A percentile compares a stretch with the other conserved stretches of the same genome.
phyloP scores from a whole-genome alignment of 1,284 basidiomycete species.

The Omphalotus olearius region DNA sequence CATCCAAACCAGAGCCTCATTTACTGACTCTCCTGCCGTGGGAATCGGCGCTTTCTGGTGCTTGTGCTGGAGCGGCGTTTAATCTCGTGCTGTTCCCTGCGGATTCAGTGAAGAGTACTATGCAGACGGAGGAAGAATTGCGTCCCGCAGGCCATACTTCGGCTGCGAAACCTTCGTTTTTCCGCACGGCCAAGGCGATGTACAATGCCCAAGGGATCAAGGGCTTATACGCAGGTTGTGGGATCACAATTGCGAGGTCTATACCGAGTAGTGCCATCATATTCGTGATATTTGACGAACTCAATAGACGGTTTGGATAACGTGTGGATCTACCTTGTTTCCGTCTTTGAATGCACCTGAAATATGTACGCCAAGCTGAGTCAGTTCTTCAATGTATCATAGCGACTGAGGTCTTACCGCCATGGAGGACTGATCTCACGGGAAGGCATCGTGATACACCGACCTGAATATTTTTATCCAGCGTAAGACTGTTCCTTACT shows the following conservation, averaged over 20 bases:
- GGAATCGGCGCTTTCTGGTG: slow-evolving; percentile 81
- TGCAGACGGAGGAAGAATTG: slow-evolving; percentile 86
- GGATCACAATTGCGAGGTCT: slow-evolving; percentile 84
- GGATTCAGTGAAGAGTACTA: slow-evolving; percentile 84
- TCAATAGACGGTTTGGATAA: slow-evolving; percentile 53
- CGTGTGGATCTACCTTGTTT: background rate
- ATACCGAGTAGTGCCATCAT: slow-evolving; percentile 91
- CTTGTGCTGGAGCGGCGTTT: slow-evolving; percentile 47
- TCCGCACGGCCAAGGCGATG: slow-evolving; percentile 70
- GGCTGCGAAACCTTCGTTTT: slow-evolving; percentile 49
- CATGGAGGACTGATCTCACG: no score
- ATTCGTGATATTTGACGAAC: slow-evolving; percentile 85
- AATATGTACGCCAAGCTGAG: no score
- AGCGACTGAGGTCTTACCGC: no score
- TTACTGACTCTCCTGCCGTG: slow-evolving; percentile 47
- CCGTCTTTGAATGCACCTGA: no score
- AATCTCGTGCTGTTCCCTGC: slow-evolving; percentile 82
- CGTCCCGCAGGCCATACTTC: slow-evolving; percentile 22
- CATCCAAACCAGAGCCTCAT: slow-evolving; percentile 10
- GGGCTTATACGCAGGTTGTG: slow-evolving; percentile 95
- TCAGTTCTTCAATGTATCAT: no score
- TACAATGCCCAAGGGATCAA: slow-evolving; percentile 74
- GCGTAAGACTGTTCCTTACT: no score
- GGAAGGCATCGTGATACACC: no score
- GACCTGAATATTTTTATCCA: no score